Conservation (phyloP, 805 yeast species). For the Zygosaccharomyces siamensis region DNA sequence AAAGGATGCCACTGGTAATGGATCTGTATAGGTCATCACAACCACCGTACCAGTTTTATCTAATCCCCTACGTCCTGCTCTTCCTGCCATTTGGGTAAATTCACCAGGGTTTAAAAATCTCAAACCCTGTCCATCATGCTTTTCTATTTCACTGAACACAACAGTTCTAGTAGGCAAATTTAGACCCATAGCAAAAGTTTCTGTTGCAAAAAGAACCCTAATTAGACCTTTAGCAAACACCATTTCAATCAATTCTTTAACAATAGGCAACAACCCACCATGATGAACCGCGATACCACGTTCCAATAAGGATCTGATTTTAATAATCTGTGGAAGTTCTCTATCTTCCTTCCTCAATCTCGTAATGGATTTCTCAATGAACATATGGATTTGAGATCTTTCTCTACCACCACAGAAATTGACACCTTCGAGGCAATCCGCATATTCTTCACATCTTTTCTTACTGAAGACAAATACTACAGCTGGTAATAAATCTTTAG, state of each 20-base stretch:
- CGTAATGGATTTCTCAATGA: slow-evolving; percentile 81
- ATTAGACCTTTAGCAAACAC: slow-evolving; percentile 81
- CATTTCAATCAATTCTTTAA: slow-evolving; percentile 89
- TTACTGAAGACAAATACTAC: slow-evolving; percentile 92
- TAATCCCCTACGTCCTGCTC: slow-evolving; percentile 97
- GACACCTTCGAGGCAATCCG: slow-evolving; percentile 64
- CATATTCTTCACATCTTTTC: slow-evolving; percentile 90
- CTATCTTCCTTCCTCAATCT: slow-evolving; percentile 89
- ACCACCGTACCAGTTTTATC: slow-evolving; percentile 94
- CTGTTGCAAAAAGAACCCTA: slow-evolving; percentile 92
- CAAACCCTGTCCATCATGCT: slow-evolving; percentile 84
- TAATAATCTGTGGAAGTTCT: slow-evolving; percentile 83
- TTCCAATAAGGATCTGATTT: slow-evolving; percentile 73
- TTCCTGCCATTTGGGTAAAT: slow-evolving; percentile 97
- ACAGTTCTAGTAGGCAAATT: slow-evolving; percentile 96
- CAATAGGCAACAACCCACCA: slow-evolving; percentile 89
- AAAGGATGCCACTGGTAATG: slow-evolving; percentile 52
- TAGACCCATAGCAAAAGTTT: slow-evolving; percentile 98
- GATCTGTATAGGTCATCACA: slow-evolving; percentile 74
- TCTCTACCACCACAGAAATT: slow-evolving; percentile 83
- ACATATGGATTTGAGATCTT: slow-evolving; percentile 87
- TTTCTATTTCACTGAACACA: slow-evolving; percentile 76
- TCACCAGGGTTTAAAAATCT: slow-evolving; percentile 90
- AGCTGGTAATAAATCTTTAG: slow-evolving; percentile 75
- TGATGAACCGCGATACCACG: slow-evolving; percentile 96